These are phyloP conservation scores for Neurospora discreta DNA, from an alignment of 495 filamentous ascomycete genomes.

Conservation along the genomic window DNA sequence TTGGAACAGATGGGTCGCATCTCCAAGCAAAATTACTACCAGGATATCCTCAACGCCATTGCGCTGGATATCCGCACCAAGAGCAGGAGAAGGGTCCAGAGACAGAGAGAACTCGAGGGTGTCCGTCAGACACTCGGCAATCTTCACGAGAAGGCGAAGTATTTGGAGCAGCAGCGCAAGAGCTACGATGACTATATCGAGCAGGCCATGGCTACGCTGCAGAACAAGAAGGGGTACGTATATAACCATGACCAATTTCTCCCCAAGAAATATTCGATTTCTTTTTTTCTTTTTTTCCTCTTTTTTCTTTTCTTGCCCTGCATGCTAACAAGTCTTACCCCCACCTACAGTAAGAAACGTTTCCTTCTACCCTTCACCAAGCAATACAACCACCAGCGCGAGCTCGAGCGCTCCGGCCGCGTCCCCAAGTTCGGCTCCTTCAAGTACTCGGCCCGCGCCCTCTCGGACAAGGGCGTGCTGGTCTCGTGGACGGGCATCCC, in stretches of 20 bases:
- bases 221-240: slow-evolving; percentile 78
- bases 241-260: neutral
- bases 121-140: slow-evolving; percentile 74
- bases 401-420: slow-evolving; percentile 80
- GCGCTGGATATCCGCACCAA: slow-evolving; percentile 95
- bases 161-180: slow-evolving; percentile 88
- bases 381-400: slow-evolving; percentile 95
- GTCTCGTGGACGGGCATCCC: slow-evolving; percentile 76
- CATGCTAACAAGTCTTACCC: slow-evolving; percentile 5
- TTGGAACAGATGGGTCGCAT: slow-evolving; percentile 79
- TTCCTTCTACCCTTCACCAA: slow-evolving; percentile 97
- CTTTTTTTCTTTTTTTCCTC: neutral
- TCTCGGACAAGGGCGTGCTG: slow-evolving; percentile 88
- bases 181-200: slow-evolving; percentile 99
- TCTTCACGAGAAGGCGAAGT: slow-evolving; percentile 82
- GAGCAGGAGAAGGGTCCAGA: slow-evolving; percentile 80
- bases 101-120: slow-evolving; percentile 80
- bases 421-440: slow-evolving; percentile 94
- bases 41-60: slow-evolving; percentile 93
- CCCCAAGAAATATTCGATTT: too few species aligned
- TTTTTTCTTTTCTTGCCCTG: neutral
- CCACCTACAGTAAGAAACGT: slow-evolving; percentile 55
- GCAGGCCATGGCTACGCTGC: slow-evolving; percentile 96
- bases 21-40: slow-evolving; percentile 84
- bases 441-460: slow-evolving; percentile 84